phyloP scores from a whole-genome alignment of 805 yeast species.

The Candida easanensis region DNA sequence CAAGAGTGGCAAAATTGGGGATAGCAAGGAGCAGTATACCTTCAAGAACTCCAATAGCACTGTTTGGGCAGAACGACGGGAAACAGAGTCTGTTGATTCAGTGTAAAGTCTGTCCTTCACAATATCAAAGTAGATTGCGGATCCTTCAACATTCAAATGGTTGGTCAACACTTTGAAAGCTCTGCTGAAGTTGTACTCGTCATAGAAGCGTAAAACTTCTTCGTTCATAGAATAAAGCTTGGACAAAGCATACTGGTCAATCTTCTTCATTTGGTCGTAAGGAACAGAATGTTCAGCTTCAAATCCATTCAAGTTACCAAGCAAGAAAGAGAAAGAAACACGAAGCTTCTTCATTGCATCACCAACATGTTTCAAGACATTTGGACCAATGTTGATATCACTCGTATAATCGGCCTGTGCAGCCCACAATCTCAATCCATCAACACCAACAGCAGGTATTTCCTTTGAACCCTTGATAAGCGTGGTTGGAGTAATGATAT shows the following conservation, averaged over 20 bases:
- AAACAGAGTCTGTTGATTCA: constrained; percentile 43
- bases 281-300: constrained; percentile 33
- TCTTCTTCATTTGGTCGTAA: constrained; percentile 36
- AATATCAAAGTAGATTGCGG: constrained; percentile 83
- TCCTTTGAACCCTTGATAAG: constrained; percentile 58
- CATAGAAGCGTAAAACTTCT: constrained; percentile 43
- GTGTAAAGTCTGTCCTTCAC: constrained; percentile 86
- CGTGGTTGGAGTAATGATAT: constrained; percentile 66
- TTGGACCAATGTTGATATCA: constrained; percentile 75
- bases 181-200: constrained; percentile 61
- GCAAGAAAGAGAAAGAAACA: constrained; percentile 72
- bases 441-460: constrained; percentile 74
- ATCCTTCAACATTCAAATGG: constrained; percentile 71
- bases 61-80: constrained; percentile 60
- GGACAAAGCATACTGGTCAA: constrained; percentile 65
- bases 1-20: constrained; percentile 81
- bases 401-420: constrained; percentile 84
- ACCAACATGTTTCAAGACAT: constrained; percentile 69
- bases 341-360: constrained; percentile 81
- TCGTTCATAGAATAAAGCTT: constrained; percentile 47
- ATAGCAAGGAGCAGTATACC: constrained; percentile 61
- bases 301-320: constrained; percentile 69
- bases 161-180: constrained; percentile 65
- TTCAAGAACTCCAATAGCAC: constrained; percentile 59
- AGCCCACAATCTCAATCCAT: constrained; percentile 87